These are phyloP conservation scores for Tetrastigma voinierianum DNA, from an alignment of 164 flowering plant species.

Conservation along the genomic window DNA sequence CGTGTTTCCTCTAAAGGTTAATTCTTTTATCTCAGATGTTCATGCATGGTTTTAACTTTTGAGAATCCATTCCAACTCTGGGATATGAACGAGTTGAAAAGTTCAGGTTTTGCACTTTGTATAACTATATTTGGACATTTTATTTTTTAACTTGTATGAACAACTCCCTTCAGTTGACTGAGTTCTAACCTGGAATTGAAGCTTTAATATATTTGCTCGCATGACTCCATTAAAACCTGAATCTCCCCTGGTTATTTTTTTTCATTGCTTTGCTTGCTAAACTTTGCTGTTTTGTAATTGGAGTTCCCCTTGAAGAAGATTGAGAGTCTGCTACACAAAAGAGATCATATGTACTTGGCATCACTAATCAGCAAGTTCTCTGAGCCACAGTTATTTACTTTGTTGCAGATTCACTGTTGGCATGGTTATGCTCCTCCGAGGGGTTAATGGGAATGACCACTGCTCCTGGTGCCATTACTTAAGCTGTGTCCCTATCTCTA, in stretches of 20 bases:
- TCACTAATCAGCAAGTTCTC: neutral
- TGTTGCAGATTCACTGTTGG: constrained; percentile 37
- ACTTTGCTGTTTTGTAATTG: neutral
- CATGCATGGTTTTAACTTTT: neutral
- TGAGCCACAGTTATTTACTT: constrained; percentile 1
- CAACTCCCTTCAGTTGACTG: neutral
- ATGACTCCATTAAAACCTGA: neutral
- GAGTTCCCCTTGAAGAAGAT: neutral
- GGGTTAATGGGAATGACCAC: constrained; percentile 40
- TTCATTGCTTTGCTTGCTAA: neutral
- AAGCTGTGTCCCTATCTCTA: constrained; percentile 52
- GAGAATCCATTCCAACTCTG: neutral
- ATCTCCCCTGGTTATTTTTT: neutral
- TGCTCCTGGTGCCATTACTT: constrained; percentile 66
- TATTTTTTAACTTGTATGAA: neutral
- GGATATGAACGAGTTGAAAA: neutral
- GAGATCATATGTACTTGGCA: neutral
- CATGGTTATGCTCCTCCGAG: constrained; percentile 34
- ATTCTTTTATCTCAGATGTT: neutral
- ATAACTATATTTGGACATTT: neutral
- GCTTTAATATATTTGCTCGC: neutral
- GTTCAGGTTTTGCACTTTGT: too few relatives aligned
- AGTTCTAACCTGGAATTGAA: neutral
- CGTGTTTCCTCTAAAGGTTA: neutral
- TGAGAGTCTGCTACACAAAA: neutral